Evolutionary conservation across 805 yeast genomes (phyloP).

Genomic region (Ogataea degrootiae): DNA sequence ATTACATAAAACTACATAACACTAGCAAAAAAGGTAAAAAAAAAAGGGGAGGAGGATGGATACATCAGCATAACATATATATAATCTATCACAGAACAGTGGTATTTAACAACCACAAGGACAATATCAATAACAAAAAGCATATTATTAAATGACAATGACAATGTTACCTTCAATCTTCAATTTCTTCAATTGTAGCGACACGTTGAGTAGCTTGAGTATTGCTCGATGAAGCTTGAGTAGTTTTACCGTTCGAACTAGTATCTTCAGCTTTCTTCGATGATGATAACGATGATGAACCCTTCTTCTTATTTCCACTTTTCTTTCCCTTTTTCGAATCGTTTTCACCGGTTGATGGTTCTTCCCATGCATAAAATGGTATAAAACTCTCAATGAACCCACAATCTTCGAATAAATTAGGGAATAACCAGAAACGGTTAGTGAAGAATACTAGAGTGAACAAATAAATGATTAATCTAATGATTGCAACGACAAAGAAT

Average conservation of each 20-base stretch:
- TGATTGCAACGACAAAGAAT: slow-evolving; percentile 73
- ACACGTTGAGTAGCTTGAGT: slow-evolving; percentile 17
- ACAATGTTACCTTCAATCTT: slow-evolving; percentile 1
- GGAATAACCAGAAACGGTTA: slow-evolving; percentile 93
- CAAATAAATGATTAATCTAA: slow-evolving; percentile 67
- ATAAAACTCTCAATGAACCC: slow-evolving; percentile 88
- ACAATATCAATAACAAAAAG: too few relatives aligned
- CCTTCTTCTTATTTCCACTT: neutral
- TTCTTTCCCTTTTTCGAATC: slow-evolving; percentile 6
- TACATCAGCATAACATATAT: too few relatives aligned
- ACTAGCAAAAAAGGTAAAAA: too few relatives aligned
- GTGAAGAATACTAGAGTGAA: slow-evolving; percentile 53
- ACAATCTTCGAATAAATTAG: slow-evolving; percentile 92
- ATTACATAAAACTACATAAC: too few relatives aligned
- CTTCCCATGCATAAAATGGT: slow-evolving; percentile 82
- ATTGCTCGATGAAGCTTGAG: slow-evolving; percentile 8
- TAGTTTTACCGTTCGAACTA: neutral
- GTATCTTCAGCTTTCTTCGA: too few relatives aligned
- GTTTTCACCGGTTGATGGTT: slow-evolving; percentile 23
- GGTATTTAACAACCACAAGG: too few relatives aligned
- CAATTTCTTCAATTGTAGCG: slow-evolving; percentile 24
- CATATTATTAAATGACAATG: neutral
- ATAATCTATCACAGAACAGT: too few relatives aligned
- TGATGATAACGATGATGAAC: too few relatives aligned
- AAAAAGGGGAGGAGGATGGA: too few relatives aligned